Evolutionary conservation across 257 asterid genomes (phyloP).

Genomic region (Solanum habrochaites): DNA sequence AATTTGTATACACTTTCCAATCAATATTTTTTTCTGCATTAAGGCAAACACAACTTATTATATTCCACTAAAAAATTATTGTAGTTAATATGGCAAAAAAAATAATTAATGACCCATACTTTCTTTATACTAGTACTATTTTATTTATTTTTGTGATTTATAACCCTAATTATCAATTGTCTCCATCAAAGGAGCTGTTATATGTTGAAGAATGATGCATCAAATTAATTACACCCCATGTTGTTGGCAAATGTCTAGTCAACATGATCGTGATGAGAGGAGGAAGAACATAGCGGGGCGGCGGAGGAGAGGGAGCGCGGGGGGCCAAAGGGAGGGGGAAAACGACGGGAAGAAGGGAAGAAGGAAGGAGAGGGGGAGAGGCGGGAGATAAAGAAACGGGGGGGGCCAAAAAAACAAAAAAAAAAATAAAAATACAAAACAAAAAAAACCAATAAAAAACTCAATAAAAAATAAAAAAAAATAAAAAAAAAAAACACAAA

Average conservation of each 20-base stretch:
- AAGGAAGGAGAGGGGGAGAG: no score
- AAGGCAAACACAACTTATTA: background rate
- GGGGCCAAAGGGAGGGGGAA: no score
- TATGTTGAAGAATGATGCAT: background rate
- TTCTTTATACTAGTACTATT: background rate
- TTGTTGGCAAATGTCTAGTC: background rate
- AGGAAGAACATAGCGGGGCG: no score
- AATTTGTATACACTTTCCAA: background rate
- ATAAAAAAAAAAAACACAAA: no score
- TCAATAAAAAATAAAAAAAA: no score
- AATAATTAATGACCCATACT: background rate
- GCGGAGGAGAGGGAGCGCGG: no score
- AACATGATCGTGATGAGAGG: accelerated
- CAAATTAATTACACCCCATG: background rate
- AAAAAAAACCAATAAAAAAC: no score
- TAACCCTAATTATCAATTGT: background rate
- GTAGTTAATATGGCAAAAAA: background rate
- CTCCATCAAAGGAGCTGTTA: background rate
- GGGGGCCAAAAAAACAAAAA: no score
- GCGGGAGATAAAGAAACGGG: no score
- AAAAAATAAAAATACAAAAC: no score
- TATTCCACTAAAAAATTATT: background rate
- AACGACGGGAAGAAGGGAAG: no score
- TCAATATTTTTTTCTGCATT: background rate
- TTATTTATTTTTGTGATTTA: background rate